Conservation (phyloP, 2,329 filamentous ascomycete genomes). For the Leptographium wingfieldii region DNA sequence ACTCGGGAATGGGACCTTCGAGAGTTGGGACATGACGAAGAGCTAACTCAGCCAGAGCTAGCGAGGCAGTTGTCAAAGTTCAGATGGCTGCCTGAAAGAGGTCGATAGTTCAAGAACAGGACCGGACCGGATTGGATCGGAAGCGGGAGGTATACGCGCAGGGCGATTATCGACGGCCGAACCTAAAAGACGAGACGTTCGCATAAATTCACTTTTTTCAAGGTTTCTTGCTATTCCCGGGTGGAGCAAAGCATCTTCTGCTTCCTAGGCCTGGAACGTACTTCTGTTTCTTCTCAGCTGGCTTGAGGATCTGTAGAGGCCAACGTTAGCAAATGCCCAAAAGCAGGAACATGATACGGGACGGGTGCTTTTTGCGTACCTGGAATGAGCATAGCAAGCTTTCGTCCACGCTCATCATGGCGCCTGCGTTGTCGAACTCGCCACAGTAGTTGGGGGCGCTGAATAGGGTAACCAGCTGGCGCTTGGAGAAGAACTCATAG, state of each 20-base stretch:
- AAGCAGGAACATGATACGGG: background rate
- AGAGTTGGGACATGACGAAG: background rate
- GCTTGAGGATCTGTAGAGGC: constrained; percentile 73
- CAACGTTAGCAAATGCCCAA: constrained; percentile 12
- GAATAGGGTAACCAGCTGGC: constrained; percentile 93
- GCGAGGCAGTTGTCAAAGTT: background rate
- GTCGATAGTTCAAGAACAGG: background rate
- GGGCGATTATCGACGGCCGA: constrained; percentile 73
- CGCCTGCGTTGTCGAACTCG: constrained; percentile 98
- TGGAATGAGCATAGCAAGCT: constrained; percentile 98
- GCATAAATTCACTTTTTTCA: constrained; percentile 36
- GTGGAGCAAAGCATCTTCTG: constrained; percentile 53
- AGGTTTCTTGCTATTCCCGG: constrained; percentile 43
- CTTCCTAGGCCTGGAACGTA: constrained; percentile 72
- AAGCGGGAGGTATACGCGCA: background rate
- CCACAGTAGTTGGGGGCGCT: constrained; percentile 98
- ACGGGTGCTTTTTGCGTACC: constrained; percentile 35
- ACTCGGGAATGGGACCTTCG: background rate
- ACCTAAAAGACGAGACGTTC: constrained; percentile 72
- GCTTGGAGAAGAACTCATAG: constrained; percentile 99
- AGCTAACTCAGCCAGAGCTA: background rate
- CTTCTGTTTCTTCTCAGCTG: constrained; percentile 99
- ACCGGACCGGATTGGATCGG: background rate
- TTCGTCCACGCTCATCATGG: constrained; percentile 99
- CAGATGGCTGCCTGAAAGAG: background rate